These are phyloP conservation scores for Hyaloscypha finlandica DNA, from an alignment of 495 filamentous ascomycete species.

Conservation along the genomic window DNA sequence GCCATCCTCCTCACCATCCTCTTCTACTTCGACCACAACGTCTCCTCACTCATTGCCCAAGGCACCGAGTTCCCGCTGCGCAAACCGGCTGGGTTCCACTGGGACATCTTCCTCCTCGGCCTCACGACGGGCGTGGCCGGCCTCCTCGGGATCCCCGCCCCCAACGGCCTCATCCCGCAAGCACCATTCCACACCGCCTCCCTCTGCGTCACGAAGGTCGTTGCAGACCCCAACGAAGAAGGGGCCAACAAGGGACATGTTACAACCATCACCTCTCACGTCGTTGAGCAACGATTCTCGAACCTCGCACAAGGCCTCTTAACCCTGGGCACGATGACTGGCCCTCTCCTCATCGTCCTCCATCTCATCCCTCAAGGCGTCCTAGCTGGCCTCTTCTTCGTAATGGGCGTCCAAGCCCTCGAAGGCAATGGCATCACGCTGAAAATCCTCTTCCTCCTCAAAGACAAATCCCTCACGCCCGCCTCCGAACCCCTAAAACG, in stretches of 20 bases:
- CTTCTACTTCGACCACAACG: constrained; percentile 94
- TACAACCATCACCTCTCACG: constrained; percentile 63
- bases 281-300: constrained; percentile 88
- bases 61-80: constrained; percentile 88
- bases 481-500: constrained; percentile 65
- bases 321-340: constrained; percentile 84
- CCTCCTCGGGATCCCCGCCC: constrained; percentile 83
- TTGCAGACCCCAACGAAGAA: constrained; percentile 53
- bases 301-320: constrained; percentile 84
- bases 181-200: constrained; percentile 91
- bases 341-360: constrained; percentile 79
- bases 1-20: constrained; percentile 82
- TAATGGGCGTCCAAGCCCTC: constrained; percentile 88
- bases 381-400: constrained; percentile 89
- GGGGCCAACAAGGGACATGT: constrained; percentile 63
- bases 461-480: constrained; percentile 66
- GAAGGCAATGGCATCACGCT: constrained; percentile 79
- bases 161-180: constrained; percentile 91
- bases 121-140: constrained; percentile 84
- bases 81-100: constrained; percentile 95
- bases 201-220: constrained; percentile 70
- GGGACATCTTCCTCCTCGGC: constrained; percentile 92
- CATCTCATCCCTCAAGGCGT: constrained; percentile 87
- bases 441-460: constrained; percentile 74
- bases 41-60: constrained; percentile 87